These are phyloP conservation scores for Blastocystis sp. DNA, from an alignment of 352 stramenopile genomes.

Conservation along the genomic window DNA sequence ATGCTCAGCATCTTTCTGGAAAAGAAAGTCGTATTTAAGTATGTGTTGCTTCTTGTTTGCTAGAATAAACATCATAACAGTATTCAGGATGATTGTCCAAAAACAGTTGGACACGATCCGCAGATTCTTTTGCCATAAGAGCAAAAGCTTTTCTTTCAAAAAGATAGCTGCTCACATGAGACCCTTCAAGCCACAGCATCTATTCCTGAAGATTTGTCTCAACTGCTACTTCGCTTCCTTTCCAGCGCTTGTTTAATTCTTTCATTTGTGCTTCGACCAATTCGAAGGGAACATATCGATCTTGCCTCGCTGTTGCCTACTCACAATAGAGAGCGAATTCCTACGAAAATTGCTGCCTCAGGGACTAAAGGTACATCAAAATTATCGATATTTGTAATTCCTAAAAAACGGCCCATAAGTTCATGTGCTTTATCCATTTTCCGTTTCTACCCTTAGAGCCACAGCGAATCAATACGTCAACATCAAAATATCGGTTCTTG, in stretches of 20 bases:
- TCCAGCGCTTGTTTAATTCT: slow-evolving; percentile 16
- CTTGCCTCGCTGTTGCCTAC: slow-evolving; percentile 38
- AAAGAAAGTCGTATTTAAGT: slow-evolving; percentile 37
- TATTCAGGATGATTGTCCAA: slow-evolving; percentile 43
- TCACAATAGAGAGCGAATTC: not conserved
- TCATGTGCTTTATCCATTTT: slow-evolving; percentile 61
- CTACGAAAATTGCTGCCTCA: slow-evolving; percentile 50
- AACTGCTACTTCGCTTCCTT: slow-evolving; percentile 10
- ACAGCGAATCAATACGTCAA: not conserved
- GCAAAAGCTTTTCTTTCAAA: slow-evolving; percentile 57
- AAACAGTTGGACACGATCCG: slow-evolving; percentile 2
- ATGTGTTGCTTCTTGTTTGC: not conserved
- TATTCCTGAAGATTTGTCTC: not conserved
- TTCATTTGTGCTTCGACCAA: slow-evolving; percentile 51
- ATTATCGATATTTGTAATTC: slow-evolving; percentile 46
- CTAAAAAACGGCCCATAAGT: slow-evolving; percentile 47
- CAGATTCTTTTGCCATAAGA: slow-evolving; percentile 18
- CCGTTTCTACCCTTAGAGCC: not conserved
- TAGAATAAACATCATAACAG: not conserved
- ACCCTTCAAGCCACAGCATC: slow-evolving; percentile 21
- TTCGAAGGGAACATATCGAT: slow-evolving; percentile 58
- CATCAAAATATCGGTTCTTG: slow-evolving; percentile 57
- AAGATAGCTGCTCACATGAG: slow-evolving; percentile 50
- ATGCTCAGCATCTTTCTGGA: slow-evolving; percentile 36
- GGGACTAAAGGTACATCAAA: slow-evolving; percentile 19